Base-by-base conservation (phyloP, 2,329 filamentous ascomycete genomes). In the Exophiala sp. region DNA sequence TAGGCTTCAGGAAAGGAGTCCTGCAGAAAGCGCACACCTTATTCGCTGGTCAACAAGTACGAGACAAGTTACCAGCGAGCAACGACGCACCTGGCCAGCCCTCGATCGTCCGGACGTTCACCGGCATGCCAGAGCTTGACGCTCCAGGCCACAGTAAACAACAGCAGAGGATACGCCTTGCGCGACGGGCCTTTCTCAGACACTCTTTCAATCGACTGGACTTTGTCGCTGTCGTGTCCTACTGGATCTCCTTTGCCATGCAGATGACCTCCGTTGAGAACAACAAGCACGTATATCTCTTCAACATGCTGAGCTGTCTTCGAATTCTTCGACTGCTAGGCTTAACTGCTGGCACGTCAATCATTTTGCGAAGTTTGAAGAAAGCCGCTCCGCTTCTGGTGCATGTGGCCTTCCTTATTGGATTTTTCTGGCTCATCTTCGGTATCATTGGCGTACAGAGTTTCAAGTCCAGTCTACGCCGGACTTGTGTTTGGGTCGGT, bases 371-470 rank as follows among this genome's bases (percentile, higher is more conserved):
- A 68, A 97, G 92, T 79, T 72, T 99, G 57, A 99, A 99, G 69
- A 95, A 96, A 68, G 91, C 94, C 1, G 90, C 92, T 0, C 94
- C 95, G 1, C 77, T 96, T 34, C 82, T 99, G 20, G 83, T 96
- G 21, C 90, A 96, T 58, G 91, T 99, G 32, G 91, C 89, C 1
- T 96, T 99, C 67, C 77, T 99, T 18, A 91, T 99, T 62, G 82
- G 88, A 11, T 99, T 99, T 73, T 99, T 99, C 72, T 99, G 94
- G 94, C 80, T 99, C 39, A 75, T 97, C 9, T 99, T 99, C 73
- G 94, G 91, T 35, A 96, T 99, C 58, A 86, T 99, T 54, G 95
- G 94, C 5, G 88, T 99, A 18, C 95, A 99, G 69, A 96, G 89
- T 71, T 99, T 99, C 75, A 92, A 92, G 71, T 86, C 87, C 7